Conservation (phyloP, 805 yeast genomes). For the Candida hispaniensis region DNA sequence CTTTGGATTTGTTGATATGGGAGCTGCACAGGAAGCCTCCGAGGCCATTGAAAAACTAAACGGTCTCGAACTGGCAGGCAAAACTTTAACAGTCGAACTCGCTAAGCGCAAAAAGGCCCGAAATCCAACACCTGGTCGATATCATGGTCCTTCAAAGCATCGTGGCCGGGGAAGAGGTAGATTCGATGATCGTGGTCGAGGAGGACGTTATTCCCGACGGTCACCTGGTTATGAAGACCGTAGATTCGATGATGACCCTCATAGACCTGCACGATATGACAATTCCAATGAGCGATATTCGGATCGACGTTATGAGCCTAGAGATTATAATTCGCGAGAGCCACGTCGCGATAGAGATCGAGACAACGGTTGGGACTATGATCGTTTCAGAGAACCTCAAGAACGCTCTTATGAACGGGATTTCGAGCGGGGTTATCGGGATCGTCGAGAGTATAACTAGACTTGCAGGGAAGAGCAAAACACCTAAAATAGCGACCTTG, state of each 20-base stretch:
- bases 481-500: no score
- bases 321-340: no score
- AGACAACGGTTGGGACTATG: no score
- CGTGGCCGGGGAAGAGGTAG: constrained; percentile 20
- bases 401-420: no score
- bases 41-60: constrained; percentile 38
- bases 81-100: constrained; percentile 36
- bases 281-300: no score
- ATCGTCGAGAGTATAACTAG: no score
- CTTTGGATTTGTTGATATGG: constrained; percentile 42
- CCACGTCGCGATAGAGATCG: no score
- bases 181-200: constrained; percentile 17
- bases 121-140: constrained; percentile 32
- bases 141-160: constrained; percentile 28
- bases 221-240: constrained; percentile 21
- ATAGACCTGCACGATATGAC: constrained; percentile 22
- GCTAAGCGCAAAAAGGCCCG: constrained; percentile 34
- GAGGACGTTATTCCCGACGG: constrained; percentile 20
- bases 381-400: no score
- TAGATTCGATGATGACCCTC: constrained; percentile 22
- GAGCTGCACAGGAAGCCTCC: constrained; percentile 34
- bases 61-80: constrained; percentile 34
- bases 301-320: no score
- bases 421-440: no score
- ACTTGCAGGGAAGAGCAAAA: no score